These are phyloP conservation scores for Leucogyrophana mollusca DNA, from an alignment of 768 basidiomycete genomes.

Conservation along the genomic window DNA sequence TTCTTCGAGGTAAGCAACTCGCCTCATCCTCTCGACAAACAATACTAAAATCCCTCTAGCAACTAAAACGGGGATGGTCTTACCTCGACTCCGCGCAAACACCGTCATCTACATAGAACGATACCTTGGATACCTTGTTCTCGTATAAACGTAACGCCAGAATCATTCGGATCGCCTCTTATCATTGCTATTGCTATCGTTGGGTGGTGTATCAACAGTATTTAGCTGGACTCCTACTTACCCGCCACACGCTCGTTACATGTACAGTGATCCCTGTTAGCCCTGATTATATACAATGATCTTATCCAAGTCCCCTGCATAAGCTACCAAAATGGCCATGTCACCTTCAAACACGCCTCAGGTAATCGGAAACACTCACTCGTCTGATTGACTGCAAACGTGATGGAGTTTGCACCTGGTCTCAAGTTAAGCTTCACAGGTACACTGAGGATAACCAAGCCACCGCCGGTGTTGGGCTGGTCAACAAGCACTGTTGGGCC, in stretches of 20 bases:
- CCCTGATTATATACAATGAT: slow-evolving; percentile 51
- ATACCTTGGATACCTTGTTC: not conserved
- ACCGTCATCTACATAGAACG: not conserved
- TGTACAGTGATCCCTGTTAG: not conserved
- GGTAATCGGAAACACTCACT: slow-evolving; percentile 36
- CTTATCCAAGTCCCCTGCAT: slow-evolving; percentile 60
- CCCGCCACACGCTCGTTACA: too few species aligned
- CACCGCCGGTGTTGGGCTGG: slow-evolving; percentile 58
- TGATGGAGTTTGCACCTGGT: slow-evolving; percentile 51
- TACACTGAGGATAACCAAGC: slow-evolving; percentile 50
- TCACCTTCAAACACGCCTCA: not conserved
- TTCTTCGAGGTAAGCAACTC: slow-evolving; percentile 68
- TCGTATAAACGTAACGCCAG: not conserved
- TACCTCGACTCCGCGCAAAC: slow-evolving; percentile 1
- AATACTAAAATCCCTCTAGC: slow-evolving; percentile 37
- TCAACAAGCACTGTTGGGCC: slow-evolving; percentile 51
- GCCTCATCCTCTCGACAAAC: not conserved
- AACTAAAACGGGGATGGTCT: slow-evolving; percentile 68
- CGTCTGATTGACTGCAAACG: slow-evolving; percentile 46
- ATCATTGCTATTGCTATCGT: not conserved
- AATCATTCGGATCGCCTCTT: not conserved
- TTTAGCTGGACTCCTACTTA: not conserved
- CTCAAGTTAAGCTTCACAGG: slow-evolving; percentile 52
- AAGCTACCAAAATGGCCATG: slow-evolving; percentile 33
- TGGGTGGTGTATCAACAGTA: not conserved